Conservation (phyloP, 805 yeast genomes). For the Blastobotrys robertii region DNA sequence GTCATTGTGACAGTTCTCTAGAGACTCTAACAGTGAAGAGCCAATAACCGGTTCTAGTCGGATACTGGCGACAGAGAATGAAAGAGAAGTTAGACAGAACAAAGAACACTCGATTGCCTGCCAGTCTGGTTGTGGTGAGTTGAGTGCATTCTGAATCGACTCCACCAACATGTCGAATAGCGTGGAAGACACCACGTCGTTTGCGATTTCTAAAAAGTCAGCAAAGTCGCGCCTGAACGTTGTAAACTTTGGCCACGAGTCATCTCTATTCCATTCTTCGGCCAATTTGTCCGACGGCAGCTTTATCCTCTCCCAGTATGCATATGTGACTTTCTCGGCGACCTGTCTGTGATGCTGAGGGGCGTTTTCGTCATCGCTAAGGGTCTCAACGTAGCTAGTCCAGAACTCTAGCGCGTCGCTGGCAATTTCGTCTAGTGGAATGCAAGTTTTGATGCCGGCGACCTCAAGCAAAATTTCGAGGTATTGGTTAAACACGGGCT, state of each 20-base stretch:
- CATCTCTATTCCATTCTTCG: slow-evolving; percentile 24
- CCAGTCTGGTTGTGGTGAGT: slow-evolving; percentile 18
- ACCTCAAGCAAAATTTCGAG: slow-evolving; percentile 3
- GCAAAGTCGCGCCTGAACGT: slow-evolving; percentile 64
- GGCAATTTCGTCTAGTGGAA: slow-evolving; percentile 14
- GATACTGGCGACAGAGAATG: slow-evolving; percentile 37
- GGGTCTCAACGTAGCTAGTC: slow-evolving; percentile 25
- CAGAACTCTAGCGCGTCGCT: slow-evolving; percentile 29
- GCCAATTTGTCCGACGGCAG: slow-evolving; percentile 17
- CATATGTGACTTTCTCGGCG: slow-evolving; percentile 38
- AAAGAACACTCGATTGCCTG: slow-evolving; percentile 51
- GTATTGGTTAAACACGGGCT: not conserved
- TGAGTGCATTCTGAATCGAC: slow-evolving; percentile 8
- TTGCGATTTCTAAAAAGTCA: slow-evolving; percentile 66
- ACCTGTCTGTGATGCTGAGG: not conserved
- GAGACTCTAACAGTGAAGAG: slow-evolving; percentile 22
- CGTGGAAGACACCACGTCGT: slow-evolving; percentile 50
- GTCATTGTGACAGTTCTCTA: slow-evolving; percentile 17
- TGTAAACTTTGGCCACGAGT: slow-evolving; percentile 44
- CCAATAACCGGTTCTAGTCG: slow-evolving; percentile 24
- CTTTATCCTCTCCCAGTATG: slow-evolving; percentile 63
- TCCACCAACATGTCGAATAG: slow-evolving; percentile 37
- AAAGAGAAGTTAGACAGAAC: slow-evolving; percentile 46
- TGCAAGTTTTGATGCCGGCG: slow-evolving; percentile 8
- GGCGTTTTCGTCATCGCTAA: slow-evolving; percentile 21